phyloP scores from a whole-genome alignment of 371 early-diverging fungal species.

The Thermomucor indicae-seudaticae region DNA sequence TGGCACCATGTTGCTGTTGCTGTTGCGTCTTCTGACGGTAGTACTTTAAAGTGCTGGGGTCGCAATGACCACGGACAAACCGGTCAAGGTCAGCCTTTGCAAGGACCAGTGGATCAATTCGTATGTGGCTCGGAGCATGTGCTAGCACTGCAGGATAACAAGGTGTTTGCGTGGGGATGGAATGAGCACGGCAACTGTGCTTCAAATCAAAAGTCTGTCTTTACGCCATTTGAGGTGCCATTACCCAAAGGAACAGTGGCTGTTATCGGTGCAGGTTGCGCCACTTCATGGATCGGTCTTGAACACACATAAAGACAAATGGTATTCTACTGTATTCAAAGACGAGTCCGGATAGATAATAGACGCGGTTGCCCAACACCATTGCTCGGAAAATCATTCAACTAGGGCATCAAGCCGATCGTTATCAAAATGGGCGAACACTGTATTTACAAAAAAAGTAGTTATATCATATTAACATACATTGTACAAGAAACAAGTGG shows the following conservation, averaged over 20 bases:
- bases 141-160: conserved; percentile 43
- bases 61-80: conserved; percentile 72
- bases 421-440: too few relatives aligned
- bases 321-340: too few relatives aligned
- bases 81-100: conserved; percentile 13
- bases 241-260: conserved; percentile 2
- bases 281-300: conserved; percentile 19
- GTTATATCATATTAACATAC: too few relatives aligned
- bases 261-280: conserved; percentile 17
- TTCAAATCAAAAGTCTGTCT: conserved; percentile 24
- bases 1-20: conserved; percentile 65
- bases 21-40: conserved; percentile 1
- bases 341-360: too few relatives aligned
- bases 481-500: too few relatives aligned
- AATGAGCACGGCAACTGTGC: conserved; percentile 92
- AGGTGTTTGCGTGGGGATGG: conserved; percentile 83
- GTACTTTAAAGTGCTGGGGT: conserved; percentile 54
- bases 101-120: conserved; percentile 38
- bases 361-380: background rate
- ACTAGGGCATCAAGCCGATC: too few relatives aligned
- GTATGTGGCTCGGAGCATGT: conserved; percentile 81
- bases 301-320: too few relatives aligned
- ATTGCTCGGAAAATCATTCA: too few relatives aligned
- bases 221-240: background rate
- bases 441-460: background rate